Base-by-base conservation (phyloP, 257 asterid species). In the Rauvolfia tetraphylla region DNA sequence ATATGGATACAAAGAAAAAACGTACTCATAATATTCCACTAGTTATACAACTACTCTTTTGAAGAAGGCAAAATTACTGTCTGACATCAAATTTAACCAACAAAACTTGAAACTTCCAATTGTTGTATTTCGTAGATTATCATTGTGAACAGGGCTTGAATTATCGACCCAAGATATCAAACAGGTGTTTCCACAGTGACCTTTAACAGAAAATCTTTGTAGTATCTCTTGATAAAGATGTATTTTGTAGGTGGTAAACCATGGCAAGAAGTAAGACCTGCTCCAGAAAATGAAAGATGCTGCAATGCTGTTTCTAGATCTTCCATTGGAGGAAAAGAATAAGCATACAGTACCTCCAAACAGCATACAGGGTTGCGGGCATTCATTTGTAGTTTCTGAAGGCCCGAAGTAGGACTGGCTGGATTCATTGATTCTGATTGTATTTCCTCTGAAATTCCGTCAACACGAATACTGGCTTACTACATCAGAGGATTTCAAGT, bases 361-460 rank as follows among this genome's bases (percentile, higher is more conserved):
- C 54, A 87, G 86, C 44, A 14, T 86, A n/a, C 86, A 82, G 62
- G 89, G 88, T 72, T 88, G 84, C 39, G 91, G 91, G 63, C 90
- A 88, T 81, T 82, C 76, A 2, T 82, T 80, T 34, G 85, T 84
- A 0, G 75, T 80, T 66, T 85, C 88, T 2, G 87, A 86, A 56
- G 84, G 82, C 66, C 88, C 84, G 62, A 84, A 66, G 49, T 83
- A 82, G 36, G 91, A 86, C 12, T 88, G 91, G 91, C 84, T 79
- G 33, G 91, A 88, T 77, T 54, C 83, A 5, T 53, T 86, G 34
- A 83, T 68, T 75, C 68, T 86, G 57, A 72, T 84, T 22, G 71
- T 84, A 12, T 65, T 77, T 72, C 89, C 88, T n/a, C 20, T 42
- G 12, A n/a, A 71, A 7, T 72, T 42, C 31, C 80, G 87, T 59